Base-by-base conservation (phyloP, 805 yeast species). In the Kazachstania kunashirensis region DNA sequence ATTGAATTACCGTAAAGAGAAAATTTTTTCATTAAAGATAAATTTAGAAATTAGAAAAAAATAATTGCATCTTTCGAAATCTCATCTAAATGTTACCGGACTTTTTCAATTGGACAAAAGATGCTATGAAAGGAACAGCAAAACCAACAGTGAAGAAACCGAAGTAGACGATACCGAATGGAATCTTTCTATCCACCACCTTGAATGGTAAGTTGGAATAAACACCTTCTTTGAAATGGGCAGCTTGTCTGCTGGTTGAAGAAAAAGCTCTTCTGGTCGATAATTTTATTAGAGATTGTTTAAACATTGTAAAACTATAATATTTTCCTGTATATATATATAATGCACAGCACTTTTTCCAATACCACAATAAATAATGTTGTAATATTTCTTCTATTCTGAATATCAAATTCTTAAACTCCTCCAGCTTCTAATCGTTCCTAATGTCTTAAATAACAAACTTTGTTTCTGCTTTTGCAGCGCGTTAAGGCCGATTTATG, bases 121-220 rank as follows among this genome's bases (percentile, higher is more conserved):
- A 68, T 39, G 86, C 76, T 55, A 81, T 68, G 70, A 84, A 81
- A 58, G 97, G 96, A 39, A 79, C 67, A 43, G 76, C 73, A 45
- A 77, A 70, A 42, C 85, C 89, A 29, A 76, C 55, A 60, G 81
- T 75, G 48, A 80, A 70, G 67, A 77, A 80, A 37, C 86, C 76
- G 71, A 83, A 80, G 71, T 81, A 94, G 48, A 80, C 71, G 36
- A 85, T 67, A 49, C 78, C 84, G 62, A 73, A 86, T 49, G 96
- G 97, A 48, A 89, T 73, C 69, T 77, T 82, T 74, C 95, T 86
- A 75, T 79, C 71, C 74, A 85, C 86, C 46, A 89, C 94, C 73
- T 77, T 77, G 77, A 89, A 92, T 48, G 98, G 98, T 46, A 89
- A 59, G 75, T 92, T 89, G 55, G 81, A 70, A 79, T 92, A 92